A percentile compares a stretch with the other conserved stretches of the same genome.
Evolutionary conservation across 441 rosid species (phyloP).

Genomic region (Gossypium davidsonii): DNA sequence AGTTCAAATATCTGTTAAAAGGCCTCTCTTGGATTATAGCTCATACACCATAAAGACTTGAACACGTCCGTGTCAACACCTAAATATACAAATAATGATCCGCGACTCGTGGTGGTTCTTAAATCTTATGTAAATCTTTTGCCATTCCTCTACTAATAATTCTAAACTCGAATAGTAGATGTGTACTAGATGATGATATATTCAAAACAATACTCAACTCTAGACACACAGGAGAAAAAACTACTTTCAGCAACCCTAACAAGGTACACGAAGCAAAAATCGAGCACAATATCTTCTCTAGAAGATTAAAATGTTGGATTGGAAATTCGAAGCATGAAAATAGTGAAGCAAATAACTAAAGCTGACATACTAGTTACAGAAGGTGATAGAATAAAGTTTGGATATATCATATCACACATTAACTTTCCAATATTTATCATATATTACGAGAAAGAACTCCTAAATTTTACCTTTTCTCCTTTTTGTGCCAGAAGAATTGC

Average conservation of each 20-base stretch:
- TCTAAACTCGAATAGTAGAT: background rate
- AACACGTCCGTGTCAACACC: background rate
- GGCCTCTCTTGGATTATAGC: no score
- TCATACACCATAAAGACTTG: background rate
- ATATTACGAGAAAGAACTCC: background rate
- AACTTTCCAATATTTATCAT: constrained; percentile 4
- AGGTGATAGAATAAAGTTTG: background rate
- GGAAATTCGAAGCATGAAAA: background rate
- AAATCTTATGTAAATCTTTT: background rate
- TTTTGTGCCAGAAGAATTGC: constrained; percentile 33
- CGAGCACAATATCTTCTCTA: background rate
- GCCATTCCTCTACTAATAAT: background rate
- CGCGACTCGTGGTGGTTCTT: background rate
- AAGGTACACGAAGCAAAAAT: background rate
- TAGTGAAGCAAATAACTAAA: background rate
- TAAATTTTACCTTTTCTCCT: constrained; percentile 64
- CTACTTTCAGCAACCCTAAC: background rate
- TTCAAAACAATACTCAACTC: no score
- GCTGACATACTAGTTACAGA: background rate
- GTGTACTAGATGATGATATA: no score
- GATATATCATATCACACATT: no score
- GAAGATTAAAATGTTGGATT: background rate
- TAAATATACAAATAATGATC: background rate
- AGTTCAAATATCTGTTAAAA: background rate
- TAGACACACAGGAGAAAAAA: background rate